A percentile compares a stretch with the other conserved stretches of the same genome.
phyloP scores from a whole-genome alignment of 106 monocot genomes.

The Platanthera zijinensis region DNA sequence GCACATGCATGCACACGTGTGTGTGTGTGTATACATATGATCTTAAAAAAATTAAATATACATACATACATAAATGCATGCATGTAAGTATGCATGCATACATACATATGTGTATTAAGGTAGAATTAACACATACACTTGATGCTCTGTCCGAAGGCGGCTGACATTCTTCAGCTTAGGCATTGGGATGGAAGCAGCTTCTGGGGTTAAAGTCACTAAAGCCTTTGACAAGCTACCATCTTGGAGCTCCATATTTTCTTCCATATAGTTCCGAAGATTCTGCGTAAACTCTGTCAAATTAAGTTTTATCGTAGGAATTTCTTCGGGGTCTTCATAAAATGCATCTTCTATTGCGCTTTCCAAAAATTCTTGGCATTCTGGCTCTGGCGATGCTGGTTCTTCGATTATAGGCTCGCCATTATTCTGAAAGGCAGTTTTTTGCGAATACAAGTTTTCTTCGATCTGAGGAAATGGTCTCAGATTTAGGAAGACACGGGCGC shows the following conservation, averaged over 20 bases:
- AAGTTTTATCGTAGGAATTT: constrained; percentile 56
- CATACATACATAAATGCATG: background rate
- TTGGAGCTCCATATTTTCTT: constrained; percentile 31
- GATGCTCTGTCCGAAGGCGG: constrained; percentile 60
- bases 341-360: constrained; percentile 57
- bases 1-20: background rate
- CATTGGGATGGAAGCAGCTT: constrained; percentile 28
- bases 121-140: constrained; percentile 39
- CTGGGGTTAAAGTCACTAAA: constrained; percentile 37
- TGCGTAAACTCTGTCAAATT: constrained; percentile 42
- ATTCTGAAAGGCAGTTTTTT: constrained; percentile 5
- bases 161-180: constrained; percentile 61
- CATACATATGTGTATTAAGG: background rate
- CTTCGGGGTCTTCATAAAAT: constrained; percentile 53
- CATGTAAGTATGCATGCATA: background rate
- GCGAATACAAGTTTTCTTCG: constrained; percentile 13
- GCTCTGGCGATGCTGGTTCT: constrained; percentile 54
- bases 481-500: background rate
- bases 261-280: constrained; percentile 45
- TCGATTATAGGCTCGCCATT: constrained; percentile 57
- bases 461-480: constrained; percentile 26
- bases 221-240: constrained; percentile 51
- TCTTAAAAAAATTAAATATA: too few relatives aligned
- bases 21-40: background rate
- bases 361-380: constrained; percentile 28